Conservation (phyloP, 768 basidiomycete genomes). For the Filobasidium wieringae region DNA sequence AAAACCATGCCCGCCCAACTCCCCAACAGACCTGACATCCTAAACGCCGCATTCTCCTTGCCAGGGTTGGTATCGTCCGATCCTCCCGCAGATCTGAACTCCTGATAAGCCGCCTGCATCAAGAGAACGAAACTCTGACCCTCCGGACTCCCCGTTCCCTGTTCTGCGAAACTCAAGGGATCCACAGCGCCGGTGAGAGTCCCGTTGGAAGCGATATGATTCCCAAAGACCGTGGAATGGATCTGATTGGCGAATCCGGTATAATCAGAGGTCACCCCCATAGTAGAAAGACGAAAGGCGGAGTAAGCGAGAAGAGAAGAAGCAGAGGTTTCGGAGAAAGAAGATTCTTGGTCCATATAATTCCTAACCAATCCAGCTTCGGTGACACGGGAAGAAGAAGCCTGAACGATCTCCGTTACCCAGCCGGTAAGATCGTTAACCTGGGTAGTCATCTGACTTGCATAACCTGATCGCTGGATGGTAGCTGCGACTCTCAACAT, state of each 20-base stretch:
- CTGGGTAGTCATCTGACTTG: constrained; percentile 32
- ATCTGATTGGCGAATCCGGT: constrained; percentile 33
- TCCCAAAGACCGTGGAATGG: constrained; percentile 33
- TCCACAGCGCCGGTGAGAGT: constrained; percentile 40
- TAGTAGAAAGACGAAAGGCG: constrained; percentile 33
- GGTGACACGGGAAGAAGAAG: constrained; percentile 28
- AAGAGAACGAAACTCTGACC: constrained; percentile 35
- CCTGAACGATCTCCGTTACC: constrained; percentile 40
- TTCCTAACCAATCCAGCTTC: constrained; percentile 38
- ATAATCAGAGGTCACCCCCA: constrained; percentile 35
- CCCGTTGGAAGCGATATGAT: constrained; percentile 39
- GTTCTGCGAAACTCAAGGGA: constrained; percentile 36
- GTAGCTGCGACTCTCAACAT: constrained; percentile 42
- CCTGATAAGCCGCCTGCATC: constrained; percentile 32
- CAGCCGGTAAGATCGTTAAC: constrained; percentile 34
- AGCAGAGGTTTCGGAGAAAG: constrained; percentile 40
- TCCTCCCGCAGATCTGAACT: constrained; percentile 25
- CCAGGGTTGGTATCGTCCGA: constrained; percentile 11
- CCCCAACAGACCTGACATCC: no score
- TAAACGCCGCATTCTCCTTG: no score
- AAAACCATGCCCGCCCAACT: no score
- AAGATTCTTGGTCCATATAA: constrained; percentile 36
- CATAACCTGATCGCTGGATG: constrained; percentile 35
- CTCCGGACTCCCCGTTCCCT: constrained; percentile 33
- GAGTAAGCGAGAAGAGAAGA: constrained; percentile 34